A percentile compares a stretch with the other conserved stretches of the same genome.
These are phyloP conservation scores for Taiozyma onychis DNA, from an alignment of 1,139 yeast genomes.

Conservation along the genomic window DNA sequence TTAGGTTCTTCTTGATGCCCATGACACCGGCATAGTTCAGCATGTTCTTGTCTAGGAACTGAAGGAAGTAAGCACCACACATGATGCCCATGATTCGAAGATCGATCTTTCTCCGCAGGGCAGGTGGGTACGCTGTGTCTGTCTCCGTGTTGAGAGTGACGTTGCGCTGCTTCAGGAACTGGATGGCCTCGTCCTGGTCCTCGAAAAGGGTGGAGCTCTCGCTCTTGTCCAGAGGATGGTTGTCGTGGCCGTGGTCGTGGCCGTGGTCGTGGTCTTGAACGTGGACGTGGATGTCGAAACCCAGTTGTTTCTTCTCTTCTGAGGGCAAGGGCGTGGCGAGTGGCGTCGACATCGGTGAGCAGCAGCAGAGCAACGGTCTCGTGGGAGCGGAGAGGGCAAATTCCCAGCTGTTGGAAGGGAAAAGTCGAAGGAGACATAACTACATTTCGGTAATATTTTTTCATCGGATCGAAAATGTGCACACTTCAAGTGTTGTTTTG, in stretches of 20 bases:
- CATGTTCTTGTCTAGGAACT: slow-evolving; percentile 45
- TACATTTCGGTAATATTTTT: too few species aligned
- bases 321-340: not conserved
- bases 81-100: slow-evolving; percentile 36
- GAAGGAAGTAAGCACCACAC: slow-evolving; percentile 43
- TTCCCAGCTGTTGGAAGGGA: not conserved
- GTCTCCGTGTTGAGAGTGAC: slow-evolving; percentile 10
- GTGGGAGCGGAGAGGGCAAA: too few species aligned
- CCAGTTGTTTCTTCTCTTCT: slow-evolving; percentile 61
- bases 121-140: slow-evolving; percentile 21
- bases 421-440: not conserved
- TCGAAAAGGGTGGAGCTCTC: slow-evolving; percentile 49
- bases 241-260: too few species aligned
- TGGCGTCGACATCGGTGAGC: not conserved
- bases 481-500: too few species aligned
- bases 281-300: slow-evolving; percentile 30
- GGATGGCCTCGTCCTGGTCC: slow-evolving; percentile 19
- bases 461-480: too few species aligned
- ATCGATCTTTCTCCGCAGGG: slow-evolving; percentile 36
- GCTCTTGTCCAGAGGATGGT: slow-evolving; percentile 62
- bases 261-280: too few species aligned
- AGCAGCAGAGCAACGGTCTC: too few species aligned
- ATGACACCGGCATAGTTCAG: slow-evolving; percentile 44
- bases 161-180: slow-evolving; percentile 14
- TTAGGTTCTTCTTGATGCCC: slow-evolving; percentile 42